phyloP scores from a whole-genome alignment of 1,139 yeast species.

The Kodamaea sp. region DNA sequence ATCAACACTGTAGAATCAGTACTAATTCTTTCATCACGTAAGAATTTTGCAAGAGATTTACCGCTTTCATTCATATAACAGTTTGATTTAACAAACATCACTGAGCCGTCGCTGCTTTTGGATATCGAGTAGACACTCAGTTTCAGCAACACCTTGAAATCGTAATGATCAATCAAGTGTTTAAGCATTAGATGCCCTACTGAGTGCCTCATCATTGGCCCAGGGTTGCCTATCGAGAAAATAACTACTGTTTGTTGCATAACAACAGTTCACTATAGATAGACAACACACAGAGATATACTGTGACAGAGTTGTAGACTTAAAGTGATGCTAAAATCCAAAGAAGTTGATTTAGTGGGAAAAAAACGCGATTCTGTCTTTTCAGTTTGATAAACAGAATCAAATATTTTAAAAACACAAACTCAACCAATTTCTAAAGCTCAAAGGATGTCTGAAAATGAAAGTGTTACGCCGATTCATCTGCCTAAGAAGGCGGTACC shows the following conservation, averaged over 20 bases:
- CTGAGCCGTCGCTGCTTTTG: conserved; percentile 14
- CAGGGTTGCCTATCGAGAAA: conserved; percentile 45
- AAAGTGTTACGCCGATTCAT: conserved; percentile 2
- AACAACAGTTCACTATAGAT: too few relatives aligned
- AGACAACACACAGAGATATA: neutral
- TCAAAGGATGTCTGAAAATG: too few relatives aligned
- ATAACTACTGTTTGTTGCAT: conserved; percentile 20
- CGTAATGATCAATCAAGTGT: conserved; percentile 23
- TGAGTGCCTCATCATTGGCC: conserved; percentile 38
- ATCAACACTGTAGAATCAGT: conserved; percentile 20
- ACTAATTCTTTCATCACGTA: conserved; percentile 19
- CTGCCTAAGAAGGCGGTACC: conserved; percentile 2
- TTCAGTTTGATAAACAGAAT: neutral
- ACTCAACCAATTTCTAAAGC: neutral
- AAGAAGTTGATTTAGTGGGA: neutral
- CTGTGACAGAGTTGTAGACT: neutral
- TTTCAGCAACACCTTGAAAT: conserved; percentile 23
- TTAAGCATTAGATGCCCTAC: conserved; percentile 38
- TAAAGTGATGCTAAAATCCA: neutral
- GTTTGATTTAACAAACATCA: conserved; percentile 35
- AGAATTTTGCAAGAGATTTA: conserved; percentile 26
- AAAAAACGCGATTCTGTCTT: neutral
- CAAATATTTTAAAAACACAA: neutral
- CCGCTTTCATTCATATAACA: conserved; percentile 42
- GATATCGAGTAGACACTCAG: conserved; percentile 25